Evolutionary conservation across 805 yeast genomes (phyloP).

Genomic region (Teunomyces pallodes): DNA sequence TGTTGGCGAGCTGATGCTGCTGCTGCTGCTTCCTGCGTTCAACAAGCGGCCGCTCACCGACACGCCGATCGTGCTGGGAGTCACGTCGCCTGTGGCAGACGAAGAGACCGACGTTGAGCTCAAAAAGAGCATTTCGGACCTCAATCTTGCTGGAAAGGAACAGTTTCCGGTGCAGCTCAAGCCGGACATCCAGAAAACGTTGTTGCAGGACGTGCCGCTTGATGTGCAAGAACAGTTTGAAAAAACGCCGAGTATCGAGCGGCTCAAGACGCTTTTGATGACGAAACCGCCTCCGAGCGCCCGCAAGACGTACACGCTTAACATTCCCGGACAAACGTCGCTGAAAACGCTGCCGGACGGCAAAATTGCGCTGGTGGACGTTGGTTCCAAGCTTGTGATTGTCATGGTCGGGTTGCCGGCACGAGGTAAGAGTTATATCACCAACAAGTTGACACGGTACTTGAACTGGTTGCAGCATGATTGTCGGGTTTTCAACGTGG

Average conservation of each 20-base stretch:
- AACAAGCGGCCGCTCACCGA: slow-evolving; percentile 72
- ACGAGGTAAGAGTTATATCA: slow-evolving; percentile 89
- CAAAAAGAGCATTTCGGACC: slow-evolving; percentile 38
- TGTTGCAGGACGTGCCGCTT: slow-evolving; percentile 32
- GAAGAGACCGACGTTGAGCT: slow-evolving; percentile 20
- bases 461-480: slow-evolving; percentile 93
- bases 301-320: slow-evolving; percentile 76
- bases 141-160: slow-evolving; percentile 31
- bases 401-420: slow-evolving; percentile 98
- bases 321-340: slow-evolving; percentile 88
- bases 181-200: slow-evolving; percentile 6
- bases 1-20: background rate
- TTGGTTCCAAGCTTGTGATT: slow-evolving; percentile 80
- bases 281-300: slow-evolving; percentile 39
- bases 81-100: slow-evolving; percentile 52
- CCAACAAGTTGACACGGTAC: slow-evolving; percentile 86
- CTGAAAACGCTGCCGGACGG: slow-evolving; percentile 80
- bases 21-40: slow-evolving; percentile 48
- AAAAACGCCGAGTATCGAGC: slow-evolving; percentile 41
- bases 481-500: slow-evolving; percentile 89
- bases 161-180: slow-evolving; percentile 5
- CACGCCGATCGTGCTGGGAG: slow-evolving; percentile 63
- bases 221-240: slow-evolving; percentile 36
- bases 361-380: slow-evolving; percentile 58
- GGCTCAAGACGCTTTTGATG: slow-evolving; percentile 32